phyloP scores from a whole-genome alignment of 768 basidiomycete genomes.

The Rhodotorula babjevae region DNA sequence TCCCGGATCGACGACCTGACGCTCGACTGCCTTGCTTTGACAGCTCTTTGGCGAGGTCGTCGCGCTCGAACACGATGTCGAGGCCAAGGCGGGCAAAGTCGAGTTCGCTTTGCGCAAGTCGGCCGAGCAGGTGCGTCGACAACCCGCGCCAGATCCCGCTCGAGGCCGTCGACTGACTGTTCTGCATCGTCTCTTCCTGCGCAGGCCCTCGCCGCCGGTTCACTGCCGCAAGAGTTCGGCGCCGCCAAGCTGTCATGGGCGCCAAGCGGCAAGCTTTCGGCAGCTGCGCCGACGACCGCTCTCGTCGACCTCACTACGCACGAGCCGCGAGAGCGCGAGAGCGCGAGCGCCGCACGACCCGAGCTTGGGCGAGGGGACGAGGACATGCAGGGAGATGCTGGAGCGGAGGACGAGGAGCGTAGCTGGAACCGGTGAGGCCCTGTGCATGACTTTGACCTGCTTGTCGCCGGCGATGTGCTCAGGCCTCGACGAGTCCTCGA shows the following conservation, averaged over 20 bases:
- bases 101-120: not conserved
- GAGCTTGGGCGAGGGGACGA: too few relatives aligned
- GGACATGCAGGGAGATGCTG: too few relatives aligned
- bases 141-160: not conserved
- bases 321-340: too few relatives aligned
- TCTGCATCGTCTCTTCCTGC: not conserved
- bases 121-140: not conserved
- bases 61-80: slow-evolving; percentile 46
- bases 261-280: too few relatives aligned
- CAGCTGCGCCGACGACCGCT: too few relatives aligned
- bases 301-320: too few relatives aligned
- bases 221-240: not conserved
- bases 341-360: too few relatives aligned
- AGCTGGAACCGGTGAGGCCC: not conserved
- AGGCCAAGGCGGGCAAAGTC: slow-evolving; percentile 33
- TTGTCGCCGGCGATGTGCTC: too few relatives aligned
- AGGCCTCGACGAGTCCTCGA: too few relatives aligned
- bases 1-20: too few relatives aligned
- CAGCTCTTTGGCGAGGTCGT: not conserved
- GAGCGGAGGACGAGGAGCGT: not conserved
- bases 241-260: not conserved
- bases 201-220: not conserved
- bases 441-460: too few relatives aligned
- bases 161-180: not conserved
- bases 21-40: too few relatives aligned